Evolutionary conservation across 2,329 filamentous ascomycete genomes (phyloP).

Genomic region (Aspergillus novoparasiticus): DNA sequence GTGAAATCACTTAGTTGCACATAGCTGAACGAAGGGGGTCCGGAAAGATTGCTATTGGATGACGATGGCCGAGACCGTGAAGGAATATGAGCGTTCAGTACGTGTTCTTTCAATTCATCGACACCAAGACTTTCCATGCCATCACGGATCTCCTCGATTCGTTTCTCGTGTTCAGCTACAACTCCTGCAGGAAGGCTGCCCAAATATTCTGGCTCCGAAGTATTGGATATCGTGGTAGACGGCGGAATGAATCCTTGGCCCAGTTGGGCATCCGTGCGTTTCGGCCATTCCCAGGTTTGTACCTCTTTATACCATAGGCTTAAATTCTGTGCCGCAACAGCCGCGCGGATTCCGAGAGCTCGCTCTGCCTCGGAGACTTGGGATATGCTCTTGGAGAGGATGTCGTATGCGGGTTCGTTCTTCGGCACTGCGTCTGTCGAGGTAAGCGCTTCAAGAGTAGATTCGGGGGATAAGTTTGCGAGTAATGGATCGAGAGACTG

Average conservation of each 20-base stretch:
- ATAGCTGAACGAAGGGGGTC: constrained; percentile 53
- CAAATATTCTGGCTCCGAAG: constrained; percentile 54
- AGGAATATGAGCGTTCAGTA: constrained; percentile 77
- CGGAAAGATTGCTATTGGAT: constrained; percentile 47
- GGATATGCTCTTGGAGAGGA: constrained; percentile 54
- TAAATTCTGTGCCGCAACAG: constrained; percentile 60
- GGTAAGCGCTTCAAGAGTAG: constrained; percentile 54
- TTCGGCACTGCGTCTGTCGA: constrained; percentile 44
- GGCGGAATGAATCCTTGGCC: constrained; percentile 48
- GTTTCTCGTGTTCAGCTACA: constrained; percentile 68
- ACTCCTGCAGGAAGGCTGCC: constrained; percentile 70
- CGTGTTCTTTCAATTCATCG: constrained; percentile 84
- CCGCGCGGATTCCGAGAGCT: constrained; percentile 61
- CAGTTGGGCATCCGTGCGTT: constrained; percentile 34
- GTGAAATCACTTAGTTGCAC: constrained; percentile 84
- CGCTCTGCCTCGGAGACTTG: constrained; percentile 59
- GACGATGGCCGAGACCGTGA: constrained; percentile 58
- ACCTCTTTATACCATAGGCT: constrained; percentile 62
- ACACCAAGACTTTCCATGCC: constrained; percentile 47
- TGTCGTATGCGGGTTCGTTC: constrained; percentile 42
- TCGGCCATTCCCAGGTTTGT: constrained; percentile 61
- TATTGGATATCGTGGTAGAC: constrained; percentile 7
- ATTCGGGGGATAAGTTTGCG: constrained; percentile 56
- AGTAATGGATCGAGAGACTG: constrained; percentile 51
- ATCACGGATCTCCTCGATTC: constrained; percentile 71